Percentiles rank a stretch among this genome's conserved stretches.
These are phyloP conservation scores for Apiospora phragmitis DNA, from an alignment of 2,329 filamentous ascomycete species.

Conservation along the genomic window DNA sequence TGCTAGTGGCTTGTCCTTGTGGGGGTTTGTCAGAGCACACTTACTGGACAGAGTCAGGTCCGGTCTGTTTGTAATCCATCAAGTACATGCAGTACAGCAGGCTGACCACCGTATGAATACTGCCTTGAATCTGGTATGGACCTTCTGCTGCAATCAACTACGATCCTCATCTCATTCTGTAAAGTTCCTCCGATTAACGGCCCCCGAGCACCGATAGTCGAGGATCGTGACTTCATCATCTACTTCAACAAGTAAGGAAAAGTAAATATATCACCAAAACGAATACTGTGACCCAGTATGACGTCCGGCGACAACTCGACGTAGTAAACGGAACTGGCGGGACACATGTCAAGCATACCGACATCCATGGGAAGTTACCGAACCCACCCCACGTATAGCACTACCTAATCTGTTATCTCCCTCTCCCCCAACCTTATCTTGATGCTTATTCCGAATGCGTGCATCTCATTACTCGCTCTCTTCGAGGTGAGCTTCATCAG, in stretches of 20 bases:
- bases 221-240: neutral
- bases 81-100: no score
- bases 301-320: neutral
- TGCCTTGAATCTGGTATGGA: neutral
- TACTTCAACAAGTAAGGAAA: neutral
- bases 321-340: neutral
- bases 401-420: neutral
- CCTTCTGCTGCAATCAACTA: no score
- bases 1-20: conserved; percentile 1
- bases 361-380: neutral
- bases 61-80: neutral
- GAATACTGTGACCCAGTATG: neutral
- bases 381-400: neutral
- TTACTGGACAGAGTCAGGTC: neutral
- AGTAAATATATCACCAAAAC: neutral
- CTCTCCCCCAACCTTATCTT: neutral
- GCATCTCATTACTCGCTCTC: neutral
- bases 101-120: neutral
- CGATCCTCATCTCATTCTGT: neutral
- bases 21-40: conserved; percentile 4
- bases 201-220: neutral
- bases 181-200: neutral
- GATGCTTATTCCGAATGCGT: neutral
- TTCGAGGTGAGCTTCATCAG: neutral
- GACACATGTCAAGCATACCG: neutral